Conservation (phyloP, 2,329 filamentous ascomycete genomes). For the Pyrenophora seminiperda region DNA sequence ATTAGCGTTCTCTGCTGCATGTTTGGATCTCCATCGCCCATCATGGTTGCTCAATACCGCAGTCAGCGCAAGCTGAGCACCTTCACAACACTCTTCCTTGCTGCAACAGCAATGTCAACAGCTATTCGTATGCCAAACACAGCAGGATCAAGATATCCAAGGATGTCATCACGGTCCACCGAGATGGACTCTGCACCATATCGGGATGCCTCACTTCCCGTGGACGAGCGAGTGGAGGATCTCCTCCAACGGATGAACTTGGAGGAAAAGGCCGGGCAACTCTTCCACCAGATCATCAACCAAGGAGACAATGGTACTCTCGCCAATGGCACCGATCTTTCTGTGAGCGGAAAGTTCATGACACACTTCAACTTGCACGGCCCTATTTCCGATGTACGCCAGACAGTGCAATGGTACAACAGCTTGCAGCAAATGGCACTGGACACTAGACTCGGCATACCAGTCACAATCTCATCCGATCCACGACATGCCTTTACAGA, state of each 20-base stretch:
- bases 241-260: conserved; percentile 54
- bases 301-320: conserved; percentile 44
- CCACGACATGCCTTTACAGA: conserved; percentile 55
- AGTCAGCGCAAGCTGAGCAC: conserved; percentile 19
- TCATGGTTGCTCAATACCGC: conserved; percentile 16
- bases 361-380: conserved; percentile 58
- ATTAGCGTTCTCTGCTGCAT: neutral
- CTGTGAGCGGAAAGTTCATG: conserved; percentile 46
- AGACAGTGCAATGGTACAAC: conserved; percentile 51
- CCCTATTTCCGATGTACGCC: conserved; percentile 48
- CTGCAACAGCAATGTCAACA: conserved; percentile 20
- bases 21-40: conserved; percentile 7
- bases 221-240: conserved; percentile 56
- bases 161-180: conserved; percentile 8
- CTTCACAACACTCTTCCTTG: conserved; percentile 20
- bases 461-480: conserved; percentile 56
- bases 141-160: conserved; percentile 2
- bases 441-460: conserved; percentile 57
- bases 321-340: conserved; percentile 39
- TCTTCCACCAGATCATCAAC: conserved; percentile 52
- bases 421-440: conserved; percentile 50
- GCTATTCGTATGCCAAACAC: conserved; percentile 15
- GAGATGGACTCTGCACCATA: conserved; percentile 35
- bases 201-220: conserved; percentile 47
- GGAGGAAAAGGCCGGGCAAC: conserved; percentile 56